phyloP scores from a whole-genome alignment of 768 basidiomycete species.

The Pilatotrama ljubarskyi region DNA sequence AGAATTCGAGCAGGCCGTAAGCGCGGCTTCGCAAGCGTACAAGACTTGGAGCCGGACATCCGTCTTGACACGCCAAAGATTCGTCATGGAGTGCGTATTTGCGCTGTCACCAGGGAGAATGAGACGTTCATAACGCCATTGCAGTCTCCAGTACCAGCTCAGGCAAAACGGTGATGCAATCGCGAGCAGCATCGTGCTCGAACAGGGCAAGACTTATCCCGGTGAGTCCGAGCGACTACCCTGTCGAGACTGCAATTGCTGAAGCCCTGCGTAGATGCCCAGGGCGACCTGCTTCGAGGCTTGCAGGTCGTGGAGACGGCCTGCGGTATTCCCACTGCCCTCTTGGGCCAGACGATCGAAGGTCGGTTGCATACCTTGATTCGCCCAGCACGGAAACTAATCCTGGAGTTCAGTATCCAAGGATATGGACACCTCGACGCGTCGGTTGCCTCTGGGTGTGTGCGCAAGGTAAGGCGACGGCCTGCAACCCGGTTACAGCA shows the following conservation, averaged over 20 bases:
- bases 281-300: conserved; percentile 91
- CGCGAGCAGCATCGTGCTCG: conserved; percentile 86
- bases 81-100: conserved; percentile 80
- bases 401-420: conserved; percentile 63
- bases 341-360: conserved; percentile 93
- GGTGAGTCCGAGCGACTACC: conserved; percentile 45
- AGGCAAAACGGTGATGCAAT: conserved; percentile 85
- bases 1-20: conserved; percentile 84
- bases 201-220: conserved; percentile 93
- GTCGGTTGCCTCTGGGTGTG: conserved; percentile 85
- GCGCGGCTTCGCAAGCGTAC: conserved; percentile 82
- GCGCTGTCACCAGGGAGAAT: neutral
- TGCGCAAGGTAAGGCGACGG: conserved; percentile 54
- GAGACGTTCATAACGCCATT: neutral
- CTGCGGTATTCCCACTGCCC: conserved; percentile 74
- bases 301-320: conserved; percentile 87
- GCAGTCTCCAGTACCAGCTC: conserved; percentile 83
- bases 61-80: conserved; percentile 81
- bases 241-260: neutral
- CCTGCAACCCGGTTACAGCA: neutral
- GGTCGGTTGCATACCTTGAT: conserved; percentile 44
- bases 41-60: conserved; percentile 87
- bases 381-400: neutral
- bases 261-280: conserved; percentile 63
- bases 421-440: conserved; percentile 94